These are phyloP conservation scores for Mucor indicus DNA, from an alignment of 371 early-diverging fungal species.

Conservation along the genomic window DNA sequence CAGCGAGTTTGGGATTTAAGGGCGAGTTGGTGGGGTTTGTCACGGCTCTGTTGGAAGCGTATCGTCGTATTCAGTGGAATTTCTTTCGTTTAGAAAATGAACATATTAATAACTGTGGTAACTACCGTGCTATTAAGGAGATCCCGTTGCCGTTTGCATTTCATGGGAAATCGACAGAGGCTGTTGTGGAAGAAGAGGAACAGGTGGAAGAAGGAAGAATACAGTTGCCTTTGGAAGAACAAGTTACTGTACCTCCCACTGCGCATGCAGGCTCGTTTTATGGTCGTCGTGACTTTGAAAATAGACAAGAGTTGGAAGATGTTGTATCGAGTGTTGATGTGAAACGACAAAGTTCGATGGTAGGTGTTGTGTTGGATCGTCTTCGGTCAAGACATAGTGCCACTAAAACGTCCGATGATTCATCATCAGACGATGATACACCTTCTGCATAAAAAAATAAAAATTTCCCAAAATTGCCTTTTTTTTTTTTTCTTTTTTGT, in stretches of 20 bases:
- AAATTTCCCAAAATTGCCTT: no score
- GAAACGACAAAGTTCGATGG: no score
- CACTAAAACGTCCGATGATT: no score
- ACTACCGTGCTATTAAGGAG: conserved; percentile 83
- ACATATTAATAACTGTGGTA: conserved; percentile 83
- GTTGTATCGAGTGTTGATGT: no score
- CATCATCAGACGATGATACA: no score
- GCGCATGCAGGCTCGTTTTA: conserved; percentile 33
- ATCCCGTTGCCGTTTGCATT: conserved; percentile 74
- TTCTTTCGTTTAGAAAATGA: conserved; percentile 90
- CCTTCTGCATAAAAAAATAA: no score
- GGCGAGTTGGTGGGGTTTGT: conserved; percentile 34
- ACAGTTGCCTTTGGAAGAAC: conserved; percentile 7
- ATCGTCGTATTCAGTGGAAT: conserved; percentile 84
- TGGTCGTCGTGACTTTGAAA: conserved; percentile 51
- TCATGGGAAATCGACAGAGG: conserved; percentile 1
- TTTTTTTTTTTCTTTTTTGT: no score
- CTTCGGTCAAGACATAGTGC: no score
- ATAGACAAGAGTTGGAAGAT: conserved; percentile 32
- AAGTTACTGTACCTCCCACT: background rate
- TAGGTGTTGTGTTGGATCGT: no score
- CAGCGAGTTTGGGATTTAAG: conserved; percentile 21
- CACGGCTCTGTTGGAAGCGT: conserved; percentile 51
- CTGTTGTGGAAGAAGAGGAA: conserved; percentile 16
- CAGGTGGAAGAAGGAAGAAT: conserved; percentile 24